These are phyloP conservation scores for Pseudogymnoascus sp. DNA, from an alignment of 2,329 filamentous ascomycete genomes.

Conservation along the genomic window DNA sequence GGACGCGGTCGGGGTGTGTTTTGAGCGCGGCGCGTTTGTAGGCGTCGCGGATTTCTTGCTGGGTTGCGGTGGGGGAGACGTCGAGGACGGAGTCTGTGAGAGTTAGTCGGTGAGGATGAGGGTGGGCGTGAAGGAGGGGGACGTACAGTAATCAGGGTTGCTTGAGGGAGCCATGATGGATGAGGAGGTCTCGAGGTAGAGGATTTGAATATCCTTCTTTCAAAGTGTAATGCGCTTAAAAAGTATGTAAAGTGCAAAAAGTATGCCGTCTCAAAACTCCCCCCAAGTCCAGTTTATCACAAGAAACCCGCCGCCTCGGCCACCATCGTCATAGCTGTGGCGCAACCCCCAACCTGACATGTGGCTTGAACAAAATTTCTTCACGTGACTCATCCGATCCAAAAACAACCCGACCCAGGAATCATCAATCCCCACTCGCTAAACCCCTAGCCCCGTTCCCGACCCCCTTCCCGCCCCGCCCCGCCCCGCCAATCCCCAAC, in stretches of 20 bases:
- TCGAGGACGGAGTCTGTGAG: constrained; percentile 62
- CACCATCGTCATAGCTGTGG: not conserved
- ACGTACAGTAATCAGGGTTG: constrained; percentile 34
- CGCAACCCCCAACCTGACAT: not conserved
- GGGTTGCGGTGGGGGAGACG: constrained; percentile 62
- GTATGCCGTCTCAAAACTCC: not conserved
- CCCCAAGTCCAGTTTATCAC: not conserved
- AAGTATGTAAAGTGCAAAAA: not conserved
- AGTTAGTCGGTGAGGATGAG: constrained; percentile 7
- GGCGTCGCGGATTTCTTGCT: constrained; percentile 80
- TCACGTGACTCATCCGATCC: not conserved
- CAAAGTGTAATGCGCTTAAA: not conserved
- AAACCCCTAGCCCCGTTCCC: not conserved
- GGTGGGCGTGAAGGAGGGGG: not conserved
- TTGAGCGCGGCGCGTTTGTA: constrained; percentile 93
- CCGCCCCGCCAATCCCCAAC: no score
- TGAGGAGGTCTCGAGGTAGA: not conserved
- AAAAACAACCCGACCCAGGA: not conserved
- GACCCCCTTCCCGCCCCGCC: no score
- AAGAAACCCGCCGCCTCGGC: not conserved
- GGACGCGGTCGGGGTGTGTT: constrained; percentile 86
- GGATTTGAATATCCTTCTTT: not conserved
- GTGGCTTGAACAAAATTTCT: not conserved
- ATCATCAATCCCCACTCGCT: not conserved
- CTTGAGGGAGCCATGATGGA: constrained; percentile 17